These are phyloP conservation scores for Daedaleopsis sinensis DNA, from an alignment of 768 basidiomycete genomes.

Conservation along the genomic window DNA sequence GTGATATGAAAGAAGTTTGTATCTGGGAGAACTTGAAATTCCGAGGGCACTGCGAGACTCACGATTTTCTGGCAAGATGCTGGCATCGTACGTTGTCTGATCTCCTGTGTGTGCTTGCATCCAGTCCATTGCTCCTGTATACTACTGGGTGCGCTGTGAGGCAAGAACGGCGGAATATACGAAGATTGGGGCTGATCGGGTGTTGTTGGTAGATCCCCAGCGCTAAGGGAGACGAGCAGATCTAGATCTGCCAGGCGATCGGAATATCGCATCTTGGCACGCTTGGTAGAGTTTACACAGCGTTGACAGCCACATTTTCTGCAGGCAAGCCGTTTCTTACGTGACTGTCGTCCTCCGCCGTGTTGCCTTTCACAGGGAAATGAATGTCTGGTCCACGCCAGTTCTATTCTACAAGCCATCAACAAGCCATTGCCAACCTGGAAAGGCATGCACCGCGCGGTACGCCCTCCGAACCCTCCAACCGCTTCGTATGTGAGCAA, in stretches of 20 bases:
- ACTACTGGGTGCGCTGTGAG: no score
- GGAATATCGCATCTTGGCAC: neutral
- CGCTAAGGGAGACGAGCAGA: neutral
- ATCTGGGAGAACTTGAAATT: neutral
- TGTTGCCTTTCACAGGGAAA: neutral
- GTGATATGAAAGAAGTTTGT: neutral
- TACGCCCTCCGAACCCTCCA: neutral
- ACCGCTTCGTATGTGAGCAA: neutral
- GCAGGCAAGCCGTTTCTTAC: neutral
- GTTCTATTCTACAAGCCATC: neutral
- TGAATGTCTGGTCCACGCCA: neutral
- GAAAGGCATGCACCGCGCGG: neutral
- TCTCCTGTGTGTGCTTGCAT: no score
- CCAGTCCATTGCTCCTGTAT: no score
- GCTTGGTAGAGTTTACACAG: neutral
- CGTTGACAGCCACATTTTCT: neutral
- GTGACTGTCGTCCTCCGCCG: neutral
- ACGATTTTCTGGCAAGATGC: neutral
- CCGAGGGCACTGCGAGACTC: neutral
- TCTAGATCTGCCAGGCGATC: neutral
- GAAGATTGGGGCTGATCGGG: neutral
- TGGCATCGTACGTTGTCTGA: neutral
- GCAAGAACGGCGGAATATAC: neutral
- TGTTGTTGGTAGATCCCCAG: conserved; percentile 4
- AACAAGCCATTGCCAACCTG: neutral